phyloP scores from a whole-genome alignment of 768 basidiomycete species.

The Mycena vitilis region DNA sequence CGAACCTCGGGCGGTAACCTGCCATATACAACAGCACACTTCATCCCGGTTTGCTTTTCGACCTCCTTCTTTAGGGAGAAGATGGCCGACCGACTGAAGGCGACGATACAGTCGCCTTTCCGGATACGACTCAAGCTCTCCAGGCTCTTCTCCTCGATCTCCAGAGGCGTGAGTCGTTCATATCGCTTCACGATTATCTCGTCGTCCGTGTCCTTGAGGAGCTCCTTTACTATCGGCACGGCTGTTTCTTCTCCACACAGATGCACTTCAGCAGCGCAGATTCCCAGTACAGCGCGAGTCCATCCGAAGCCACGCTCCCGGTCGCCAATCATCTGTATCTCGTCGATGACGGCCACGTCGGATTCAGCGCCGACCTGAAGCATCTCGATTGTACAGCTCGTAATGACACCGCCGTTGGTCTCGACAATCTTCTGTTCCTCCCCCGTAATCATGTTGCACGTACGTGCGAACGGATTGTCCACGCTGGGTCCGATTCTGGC shows the following conservation, averaged over 20 bases:
- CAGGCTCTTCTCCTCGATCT: constrained; percentile 73
- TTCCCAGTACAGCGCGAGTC: constrained; percentile 83
- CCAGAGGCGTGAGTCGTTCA: constrained; percentile 88
- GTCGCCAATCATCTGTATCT: constrained; percentile 96
- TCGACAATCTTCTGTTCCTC: constrained; percentile 86
- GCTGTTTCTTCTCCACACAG: constrained; percentile 96
- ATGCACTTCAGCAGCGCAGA: constrained; percentile 85
- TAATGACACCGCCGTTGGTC: constrained; percentile 61
- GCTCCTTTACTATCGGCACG: constrained; percentile 76
- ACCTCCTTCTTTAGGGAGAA: constrained; percentile 81
- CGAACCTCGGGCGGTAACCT: constrained; percentile 91
- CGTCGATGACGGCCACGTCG: constrained; percentile 94
- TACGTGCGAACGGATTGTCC: constrained; percentile 65
- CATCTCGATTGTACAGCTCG: constrained; percentile 96
- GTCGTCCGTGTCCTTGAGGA: constrained; percentile 86
- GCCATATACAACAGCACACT: constrained; percentile 94
- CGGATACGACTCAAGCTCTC: constrained; percentile 68
- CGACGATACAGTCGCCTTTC: constrained; percentile 92
- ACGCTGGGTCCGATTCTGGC: constrained; percentile 28
- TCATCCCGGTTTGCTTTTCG: constrained; percentile 77
- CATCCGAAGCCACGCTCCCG: constrained; percentile 82
- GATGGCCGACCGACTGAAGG: constrained; percentile 82
- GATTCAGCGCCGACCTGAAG: constrained; percentile 52
- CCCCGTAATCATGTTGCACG: constrained; percentile 91
- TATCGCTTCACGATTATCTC: constrained; percentile 85